Evolutionary conservation across 805 yeast species (phyloP), one percentile per base, ranked within the genome.

Genomic region (Spathaspora arborariae): DNA sequence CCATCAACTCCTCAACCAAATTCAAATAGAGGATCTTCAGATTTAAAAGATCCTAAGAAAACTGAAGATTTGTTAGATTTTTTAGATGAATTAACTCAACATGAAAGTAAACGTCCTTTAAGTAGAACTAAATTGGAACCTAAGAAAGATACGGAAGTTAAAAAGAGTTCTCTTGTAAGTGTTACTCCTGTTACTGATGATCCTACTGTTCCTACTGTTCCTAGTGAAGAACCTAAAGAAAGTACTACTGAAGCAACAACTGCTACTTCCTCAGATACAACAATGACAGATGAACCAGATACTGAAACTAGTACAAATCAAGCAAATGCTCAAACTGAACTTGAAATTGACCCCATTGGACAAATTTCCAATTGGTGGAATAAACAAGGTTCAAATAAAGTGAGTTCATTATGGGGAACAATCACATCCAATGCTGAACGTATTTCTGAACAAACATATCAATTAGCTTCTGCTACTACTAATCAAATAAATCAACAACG

Each of bases 361-460:
- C 76, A 88, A 1, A 65, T 85, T 42, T 74, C 89, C 3, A 79
- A 74, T 34, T 86, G 95, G 94, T 86, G 95, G 94, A 77, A 80
- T 2, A 72, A 73, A 1, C 81, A 81, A 39, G 91, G 91, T 0
- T 80, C 89, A 2, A 70, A 76, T 2, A 80, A 80, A 21, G 88
- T 84, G 2, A 74, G 78, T 4, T 81, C 82, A 5, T 53, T 86
- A 11, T 85, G 90, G 89, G 86, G 81, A 9, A 74, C 83, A 10
- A 83, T 89, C 19, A 66, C 84, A 2, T 66, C 74, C 43, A 73
- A 75, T 50, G 81, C 81, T 41, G 65, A 70, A 38, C 64, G 64
- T 43, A 57, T 74, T 36, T 75, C 80, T 5, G 83, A 79, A 54
- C 68, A 72, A 15, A 79, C 82, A 3, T 66, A 74, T 44, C 78